A percentile compares a stretch with the other conserved stretches of the same genome.
Conservation (phyloP, 768 basidiomycete genomes). For the Mycena rebaudengoi region DNA sequence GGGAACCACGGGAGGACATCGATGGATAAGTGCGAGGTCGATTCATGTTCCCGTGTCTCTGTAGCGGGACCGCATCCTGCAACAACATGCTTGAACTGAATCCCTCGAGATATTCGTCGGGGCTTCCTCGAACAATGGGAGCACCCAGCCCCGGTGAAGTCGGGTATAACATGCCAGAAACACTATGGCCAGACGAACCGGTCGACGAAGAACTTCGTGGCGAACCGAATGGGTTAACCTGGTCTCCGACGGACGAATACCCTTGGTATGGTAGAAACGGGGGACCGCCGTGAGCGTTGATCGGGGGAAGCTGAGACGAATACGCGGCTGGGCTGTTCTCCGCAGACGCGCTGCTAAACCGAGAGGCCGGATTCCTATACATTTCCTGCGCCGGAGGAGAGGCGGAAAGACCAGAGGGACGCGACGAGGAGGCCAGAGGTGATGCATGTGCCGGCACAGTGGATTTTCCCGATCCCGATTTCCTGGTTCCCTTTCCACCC, state of each 20-base stretch:
- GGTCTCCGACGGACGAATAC: neutral
- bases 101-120: neutral
- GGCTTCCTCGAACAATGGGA: neutral
- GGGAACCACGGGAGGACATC: no score
- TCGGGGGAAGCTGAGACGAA: neutral
- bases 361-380: neutral
- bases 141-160: no score
- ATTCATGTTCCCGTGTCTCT: neutral
- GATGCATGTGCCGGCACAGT: neutral
- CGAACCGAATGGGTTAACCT: neutral
- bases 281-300: neutral
- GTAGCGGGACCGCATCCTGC: slow-evolving; percentile 5
- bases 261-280: neutral
- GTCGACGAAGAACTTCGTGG: neutral
- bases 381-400: neutral
- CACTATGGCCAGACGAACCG: neutral
- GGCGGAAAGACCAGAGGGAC: neutral
- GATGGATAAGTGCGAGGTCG: neutral
- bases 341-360: slow-evolving; percentile 3
- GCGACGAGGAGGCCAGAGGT: slow-evolving; percentile 1
- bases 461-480: neutral
- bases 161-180: no score
- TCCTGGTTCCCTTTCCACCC: neutral
- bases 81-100: neutral
- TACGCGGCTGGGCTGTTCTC: neutral